Evolutionary conservation across 805 yeast genomes (phyloP).

Genomic region (Candida khao-thaluensis): DNA sequence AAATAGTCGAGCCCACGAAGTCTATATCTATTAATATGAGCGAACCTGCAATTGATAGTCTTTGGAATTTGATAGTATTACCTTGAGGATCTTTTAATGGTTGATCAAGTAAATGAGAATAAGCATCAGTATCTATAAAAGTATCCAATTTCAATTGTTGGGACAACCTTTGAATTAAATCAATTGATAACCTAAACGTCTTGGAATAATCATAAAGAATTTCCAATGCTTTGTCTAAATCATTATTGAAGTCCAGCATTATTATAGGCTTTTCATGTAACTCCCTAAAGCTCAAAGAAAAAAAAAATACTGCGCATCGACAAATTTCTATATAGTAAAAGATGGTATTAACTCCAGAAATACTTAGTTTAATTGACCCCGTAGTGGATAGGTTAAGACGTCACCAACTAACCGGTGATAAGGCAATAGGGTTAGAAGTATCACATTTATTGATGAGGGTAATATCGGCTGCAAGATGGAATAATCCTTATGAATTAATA

Average conservation of each 20-base stretch:
- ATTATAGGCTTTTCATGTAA: background rate
- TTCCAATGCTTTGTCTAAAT: slow-evolving; percentile 22
- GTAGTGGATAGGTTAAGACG: slow-evolving; percentile 63
- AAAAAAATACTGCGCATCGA: slow-evolving; percentile 7
- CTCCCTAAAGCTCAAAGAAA: too few relatives aligned
- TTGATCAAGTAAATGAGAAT: slow-evolving; percentile 23
- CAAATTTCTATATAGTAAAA: background rate
- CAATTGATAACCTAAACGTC: slow-evolving; percentile 33
- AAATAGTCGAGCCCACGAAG: slow-evolving; percentile 26
- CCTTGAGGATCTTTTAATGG: slow-evolving; percentile 14
- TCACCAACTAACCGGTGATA: slow-evolving; percentile 79
- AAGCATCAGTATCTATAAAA: slow-evolving; percentile 37
- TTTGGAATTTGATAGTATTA: slow-evolving; percentile 18
- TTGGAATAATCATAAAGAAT: slow-evolving; percentile 32
- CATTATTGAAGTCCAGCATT: slow-evolving; percentile 22
- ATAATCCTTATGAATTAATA: slow-evolving; percentile 69
- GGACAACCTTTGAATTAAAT: slow-evolving; percentile 38
- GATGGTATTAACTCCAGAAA: slow-evolving; percentile 20
- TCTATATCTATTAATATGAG: slow-evolving; percentile 41
- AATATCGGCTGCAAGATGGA: slow-evolving; percentile 88
- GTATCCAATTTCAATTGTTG: slow-evolving; percentile 42
- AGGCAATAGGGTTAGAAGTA: slow-evolving; percentile 79
- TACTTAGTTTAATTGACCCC: slow-evolving; percentile 36
- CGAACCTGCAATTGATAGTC: slow-evolving; percentile 44
- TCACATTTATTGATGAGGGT: slow-evolving; percentile 85